Evolutionary conservation across 2,329 filamentous ascomycete genomes (phyloP), one percentile per base, ranked within the genome.

Genomic region (Aspergillus puulaauensis): DNA sequence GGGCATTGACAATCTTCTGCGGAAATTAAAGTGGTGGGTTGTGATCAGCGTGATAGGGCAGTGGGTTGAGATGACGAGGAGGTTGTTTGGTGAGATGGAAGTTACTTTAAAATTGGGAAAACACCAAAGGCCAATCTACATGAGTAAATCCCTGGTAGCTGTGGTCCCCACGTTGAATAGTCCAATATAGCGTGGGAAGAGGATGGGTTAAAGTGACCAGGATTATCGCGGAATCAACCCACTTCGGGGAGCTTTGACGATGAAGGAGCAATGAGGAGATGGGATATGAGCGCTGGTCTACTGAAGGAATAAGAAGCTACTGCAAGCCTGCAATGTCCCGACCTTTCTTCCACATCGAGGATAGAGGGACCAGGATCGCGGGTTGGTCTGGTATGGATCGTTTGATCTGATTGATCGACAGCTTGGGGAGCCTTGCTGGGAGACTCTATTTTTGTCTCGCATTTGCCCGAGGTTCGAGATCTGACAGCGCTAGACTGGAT

Each of bases 171-270:
- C 27, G 27, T 31, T 11, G 9, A 31, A 31, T 31, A 31, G 35
- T 37, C 5, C 15, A 37, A 7, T 14, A 5, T 24, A 12, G 21
- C 19, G 19, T 49, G 11, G 47, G 37, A 41, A 12, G 11, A n/a
- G 14, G 21, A 46, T 5, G n/a, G 17, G 12, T 23, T 31, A 46
- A 27, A 4, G n/a, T 24, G 21, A 37, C 46, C 33, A 23, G 54
- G 48, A 56, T 56, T 46, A 44, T 56, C 54, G 54, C 54, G 52
- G 27, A 56, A 56, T 47, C 41, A 45, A 46, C 21, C 54, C 41
- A 37, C 40, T 52, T 56, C 46, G 40, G 46, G 47, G 31, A 54
- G 52, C 40, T 52, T 52, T 37, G 52, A 50, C 41, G 40, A 46
- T n/a, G 47, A 48, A 35, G 33, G 23, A 27, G n/a, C 19, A 24